Evolutionary conservation across 805 yeast species (phyloP).

Genomic region (Lachancea sp.): DNA sequence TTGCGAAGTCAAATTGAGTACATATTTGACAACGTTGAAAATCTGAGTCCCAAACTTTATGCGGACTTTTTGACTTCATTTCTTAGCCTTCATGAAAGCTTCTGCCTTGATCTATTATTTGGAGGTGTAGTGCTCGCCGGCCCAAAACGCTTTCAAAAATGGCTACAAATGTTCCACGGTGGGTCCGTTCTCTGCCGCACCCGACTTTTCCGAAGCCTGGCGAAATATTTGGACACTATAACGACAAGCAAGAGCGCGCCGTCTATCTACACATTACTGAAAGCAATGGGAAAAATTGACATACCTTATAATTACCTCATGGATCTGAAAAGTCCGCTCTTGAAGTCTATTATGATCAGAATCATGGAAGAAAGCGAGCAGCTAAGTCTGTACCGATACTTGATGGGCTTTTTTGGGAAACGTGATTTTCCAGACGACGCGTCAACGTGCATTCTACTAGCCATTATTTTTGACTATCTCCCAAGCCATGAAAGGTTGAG

Average conservation of each 20-base stretch:
- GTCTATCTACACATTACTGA: slow-evolving; percentile 12
- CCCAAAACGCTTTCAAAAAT: slow-evolving; percentile 8
- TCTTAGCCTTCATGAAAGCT: slow-evolving; percentile 5
- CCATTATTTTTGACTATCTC: slow-evolving; percentile 12
- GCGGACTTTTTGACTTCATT: slow-evolving; percentile 7
- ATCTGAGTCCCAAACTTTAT: not conserved
- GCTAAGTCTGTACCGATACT: not conserved
- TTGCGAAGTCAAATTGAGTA: slow-evolving; percentile 19
- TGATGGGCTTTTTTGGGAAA: slow-evolving; percentile 1
- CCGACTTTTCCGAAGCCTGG: slow-evolving; percentile 15
- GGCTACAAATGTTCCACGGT: slow-evolving; percentile 9
- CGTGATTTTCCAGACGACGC: slow-evolving; percentile 15
- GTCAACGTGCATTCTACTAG: slow-evolving; percentile 18
- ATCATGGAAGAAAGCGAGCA: slow-evolving; percentile 8
- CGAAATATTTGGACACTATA: slow-evolving; percentile 17
- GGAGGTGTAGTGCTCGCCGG: slow-evolving; percentile 16
- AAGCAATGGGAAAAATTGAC: slow-evolving; percentile 9
- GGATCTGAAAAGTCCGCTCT: slow-evolving; percentile 11
- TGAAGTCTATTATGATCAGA: slow-evolving; percentile 17
- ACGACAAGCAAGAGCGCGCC: slow-evolving; percentile 7
- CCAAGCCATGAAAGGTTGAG: slow-evolving; percentile 7
- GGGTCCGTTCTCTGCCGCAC: slow-evolving; percentile 15
- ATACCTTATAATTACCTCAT: slow-evolving; percentile 11
- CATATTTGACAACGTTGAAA: slow-evolving; percentile 7
- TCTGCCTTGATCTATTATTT: slow-evolving; percentile 14